Conservation (phyloP, 129 eudicot genomes). For the Lactuca sativa region DNA sequence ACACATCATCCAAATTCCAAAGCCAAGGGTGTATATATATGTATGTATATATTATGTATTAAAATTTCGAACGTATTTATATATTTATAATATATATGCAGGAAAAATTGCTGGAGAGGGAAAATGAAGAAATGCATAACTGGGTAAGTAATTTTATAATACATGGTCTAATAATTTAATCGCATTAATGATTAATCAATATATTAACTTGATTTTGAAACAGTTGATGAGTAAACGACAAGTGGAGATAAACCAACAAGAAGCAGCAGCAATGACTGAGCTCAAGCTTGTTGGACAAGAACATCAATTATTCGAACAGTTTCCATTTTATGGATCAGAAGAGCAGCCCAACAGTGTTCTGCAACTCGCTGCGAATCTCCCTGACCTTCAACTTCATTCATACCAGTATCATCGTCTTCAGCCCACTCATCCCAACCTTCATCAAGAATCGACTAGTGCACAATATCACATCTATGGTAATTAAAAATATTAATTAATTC, state of each 20-base stretch:
- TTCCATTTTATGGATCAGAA: conserved; percentile 58
- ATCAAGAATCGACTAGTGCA: conserved; percentile 45
- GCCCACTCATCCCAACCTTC: conserved; percentile 75
- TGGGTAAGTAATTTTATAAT: conserved; percentile 53
- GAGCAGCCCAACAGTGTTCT: conserved; percentile 47
- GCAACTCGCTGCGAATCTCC: conserved; percentile 45
- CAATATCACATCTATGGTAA: conserved; percentile 38
- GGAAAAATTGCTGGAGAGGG: conserved; percentile 77
- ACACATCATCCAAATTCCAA: background rate
- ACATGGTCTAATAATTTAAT: background rate
- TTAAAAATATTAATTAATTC: background rate
- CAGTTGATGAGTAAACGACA: conserved; percentile 72
- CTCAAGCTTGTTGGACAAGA: conserved; percentile 50
- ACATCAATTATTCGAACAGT: conserved; percentile 48
- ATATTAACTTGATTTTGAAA: background rate
- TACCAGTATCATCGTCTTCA: conserved; percentile 58
- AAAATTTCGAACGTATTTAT: background rate
- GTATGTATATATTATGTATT: background rate
- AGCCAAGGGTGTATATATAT: background rate
- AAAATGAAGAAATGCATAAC: conserved; percentile 73
- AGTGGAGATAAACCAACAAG: conserved; percentile 47
- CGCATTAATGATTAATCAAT: too few species aligned
- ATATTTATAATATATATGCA: conserved; percentile 8
- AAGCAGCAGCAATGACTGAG: conserved; percentile 50
- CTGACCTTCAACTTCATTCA: conserved; percentile 36